Conservation (phyloP, 2,329 filamentous ascomycete genomes). For the Aspergillus sp. region DNA sequence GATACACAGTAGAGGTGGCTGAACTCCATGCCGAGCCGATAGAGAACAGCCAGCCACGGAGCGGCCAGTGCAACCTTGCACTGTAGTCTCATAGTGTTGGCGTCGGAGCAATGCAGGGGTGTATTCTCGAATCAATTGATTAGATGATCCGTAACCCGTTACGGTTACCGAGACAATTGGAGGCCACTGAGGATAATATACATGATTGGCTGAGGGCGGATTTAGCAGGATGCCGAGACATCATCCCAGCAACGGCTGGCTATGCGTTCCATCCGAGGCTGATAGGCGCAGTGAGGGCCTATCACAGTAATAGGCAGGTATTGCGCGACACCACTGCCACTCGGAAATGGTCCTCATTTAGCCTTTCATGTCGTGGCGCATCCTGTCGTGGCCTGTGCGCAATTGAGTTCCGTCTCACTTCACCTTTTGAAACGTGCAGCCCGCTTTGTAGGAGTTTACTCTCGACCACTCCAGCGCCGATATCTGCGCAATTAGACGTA, state of each 20-base stretch:
- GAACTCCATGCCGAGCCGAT: not conserved
- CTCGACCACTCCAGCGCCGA: not conserved
- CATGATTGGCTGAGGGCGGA: slow-evolving; percentile 7
- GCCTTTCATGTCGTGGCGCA: not conserved
- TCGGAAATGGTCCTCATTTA: not conserved
- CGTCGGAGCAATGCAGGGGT: not conserved
- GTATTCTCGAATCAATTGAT: not conserved
- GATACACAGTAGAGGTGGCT: not conserved
- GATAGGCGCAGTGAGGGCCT: not conserved
- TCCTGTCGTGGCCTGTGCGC: not conserved
- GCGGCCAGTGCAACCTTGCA: not conserved
- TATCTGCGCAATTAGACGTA: not conserved
- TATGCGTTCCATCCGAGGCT: not conserved
- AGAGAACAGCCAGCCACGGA: not conserved
- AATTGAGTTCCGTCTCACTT: not conserved
- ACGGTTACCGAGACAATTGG: slow-evolving; percentile 7
- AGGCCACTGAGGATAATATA: not conserved
- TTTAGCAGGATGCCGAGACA: not conserved
- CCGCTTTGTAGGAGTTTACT: not conserved
- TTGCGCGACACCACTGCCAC: not conserved
- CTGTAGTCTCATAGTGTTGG: not conserved
- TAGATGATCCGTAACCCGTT: slow-evolving; percentile 5
- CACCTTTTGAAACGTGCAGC: not conserved
- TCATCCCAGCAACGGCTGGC: slow-evolving; percentile 4
- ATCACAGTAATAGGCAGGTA: not conserved